These are phyloP conservation scores for Tetradesmus lagerheimii DNA, from an alignment of 139 green algal genomes.

Conservation along the genomic window DNA sequence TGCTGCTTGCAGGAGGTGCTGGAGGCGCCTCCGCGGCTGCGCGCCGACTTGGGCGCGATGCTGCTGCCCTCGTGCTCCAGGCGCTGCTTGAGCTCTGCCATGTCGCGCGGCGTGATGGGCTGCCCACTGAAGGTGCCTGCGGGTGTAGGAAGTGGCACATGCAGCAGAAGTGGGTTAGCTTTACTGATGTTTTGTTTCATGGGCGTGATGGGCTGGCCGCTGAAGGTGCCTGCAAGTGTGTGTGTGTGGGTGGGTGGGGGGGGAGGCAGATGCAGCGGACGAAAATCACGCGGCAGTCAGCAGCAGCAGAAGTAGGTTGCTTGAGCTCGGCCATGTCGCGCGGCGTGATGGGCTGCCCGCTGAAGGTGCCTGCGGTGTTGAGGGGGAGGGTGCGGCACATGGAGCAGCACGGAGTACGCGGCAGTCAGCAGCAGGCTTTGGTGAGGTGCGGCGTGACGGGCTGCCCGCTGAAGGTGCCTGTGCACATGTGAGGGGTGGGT, in stretches of 20 bases:
- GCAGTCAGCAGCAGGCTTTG: too few relatives aligned
- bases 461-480: too few relatives aligned
- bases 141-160: not conserved
- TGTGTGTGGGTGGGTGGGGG: too few relatives aligned
- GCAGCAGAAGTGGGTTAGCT: too few relatives aligned
- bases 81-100: slow-evolving; percentile 37
- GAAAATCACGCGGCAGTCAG: too few relatives aligned
- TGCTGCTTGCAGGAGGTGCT: not conserved
- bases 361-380: slow-evolving; percentile 33
- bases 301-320: not conserved
- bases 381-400: not conserved
- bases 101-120: slow-evolving; percentile 41
- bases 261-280: too few relatives aligned
- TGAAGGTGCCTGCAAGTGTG: too few relatives aligned
- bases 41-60: not conserved
- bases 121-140: slow-evolving; percentile 45
- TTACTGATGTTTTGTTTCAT: too few relatives aligned
- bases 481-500: too few relatives aligned
- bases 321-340: slow-evolving; percentile 39
- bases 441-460: too few relatives aligned
- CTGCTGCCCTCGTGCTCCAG: slow-evolving; percentile 30
- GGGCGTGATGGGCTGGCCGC: too few relatives aligned
- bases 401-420: too few relatives aligned
- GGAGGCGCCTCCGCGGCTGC: not conserved
- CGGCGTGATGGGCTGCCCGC: slow-evolving; percentile 42